A percentile compares a stretch with the other conserved stretches of the same genome.
phyloP scores from a whole-genome alignment of 2,329 filamentous ascomycete genomes.

The Botrytis byssoidea region DNA sequence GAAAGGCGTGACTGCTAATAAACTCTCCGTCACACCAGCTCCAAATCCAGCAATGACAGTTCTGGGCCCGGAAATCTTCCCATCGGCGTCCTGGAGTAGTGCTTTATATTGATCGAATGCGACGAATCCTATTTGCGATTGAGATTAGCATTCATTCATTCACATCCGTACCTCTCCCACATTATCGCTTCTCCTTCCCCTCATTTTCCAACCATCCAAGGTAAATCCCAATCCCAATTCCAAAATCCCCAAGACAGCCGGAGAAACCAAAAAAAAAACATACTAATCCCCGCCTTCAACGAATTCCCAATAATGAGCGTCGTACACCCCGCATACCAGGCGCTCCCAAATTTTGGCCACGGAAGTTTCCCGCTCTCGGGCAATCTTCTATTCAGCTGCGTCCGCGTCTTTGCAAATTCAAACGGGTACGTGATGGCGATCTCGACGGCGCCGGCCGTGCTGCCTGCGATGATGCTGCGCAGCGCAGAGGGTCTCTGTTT shows the following conservation, averaged over 20 bases:
- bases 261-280: conserved; percentile 41
- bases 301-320: conserved; percentile 96
- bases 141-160: background rate
- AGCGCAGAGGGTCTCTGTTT: conserved; percentile 68
- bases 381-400: conserved; percentile 85
- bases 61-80: conserved; percentile 83
- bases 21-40: conserved; percentile 88
- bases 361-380: conserved; percentile 82
- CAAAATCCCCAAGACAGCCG: background rate
- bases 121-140: conserved; percentile 67
- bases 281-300: conserved; percentile 91
- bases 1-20: conserved; percentile 92
- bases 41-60: conserved; percentile 94
- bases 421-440: conserved; percentile 87
- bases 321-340: conserved; percentile 98
- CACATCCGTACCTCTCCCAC: background rate
- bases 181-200: background rate
- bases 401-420: conserved; percentile 94
- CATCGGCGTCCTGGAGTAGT: conserved; percentile 76
- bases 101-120: conserved; percentile 94
- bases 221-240: background rate
- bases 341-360: conserved; percentile 87
- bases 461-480: conserved; percentile 88
- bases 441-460: conserved; percentile 79
- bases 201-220: too few relatives aligned